Evolutionary conservation across 441 rosid species (phyloP).

Genomic region (Francoa sonchifolia): DNA sequence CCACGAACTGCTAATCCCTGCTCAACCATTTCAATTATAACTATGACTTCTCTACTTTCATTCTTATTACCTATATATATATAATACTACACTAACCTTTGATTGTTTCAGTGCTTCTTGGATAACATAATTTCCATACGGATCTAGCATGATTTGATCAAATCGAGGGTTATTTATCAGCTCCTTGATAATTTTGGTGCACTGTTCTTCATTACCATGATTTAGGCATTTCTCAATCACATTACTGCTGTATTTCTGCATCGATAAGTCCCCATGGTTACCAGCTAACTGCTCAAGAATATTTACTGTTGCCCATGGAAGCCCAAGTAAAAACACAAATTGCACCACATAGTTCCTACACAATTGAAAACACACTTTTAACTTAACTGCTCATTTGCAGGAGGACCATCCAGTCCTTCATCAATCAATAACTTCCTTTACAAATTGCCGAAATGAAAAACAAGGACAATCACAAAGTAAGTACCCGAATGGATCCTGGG

Average conservation of each 20-base stretch:
- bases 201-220: conserved; percentile 40
- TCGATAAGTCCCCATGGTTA: conserved; percentile 51
- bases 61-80: too few relatives aligned
- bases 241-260: conserved; percentile 85
- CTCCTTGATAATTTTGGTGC: conserved; percentile 36
- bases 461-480: conserved; percentile 1
- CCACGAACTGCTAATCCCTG: conserved; percentile 57
- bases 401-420: not conserved
- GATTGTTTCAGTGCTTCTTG: conserved; percentile 68
- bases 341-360: conserved; percentile 82
- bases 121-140: conserved; percentile 69
- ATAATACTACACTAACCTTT: too few relatives aligned
- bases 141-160: conserved; percentile 77
- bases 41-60: too few relatives aligned
- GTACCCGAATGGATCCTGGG: conserved; percentile 81
- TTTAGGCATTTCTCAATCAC: conserved; percentile 76
- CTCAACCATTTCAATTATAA: conserved; percentile 6
- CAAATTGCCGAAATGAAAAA: not conserved
- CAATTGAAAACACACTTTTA: not conserved
- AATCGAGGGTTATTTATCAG: conserved; percentile 41
- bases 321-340: conserved; percentile 51
- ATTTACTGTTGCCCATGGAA: conserved; percentile 46
- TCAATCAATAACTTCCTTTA: not conserved
- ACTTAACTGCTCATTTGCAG: too few relatives aligned
- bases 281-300: conserved; percentile 60